phyloP scores from a whole-genome alignment of 371 early-diverging fungal genomes.

The Lichtheimia ornata region DNA sequence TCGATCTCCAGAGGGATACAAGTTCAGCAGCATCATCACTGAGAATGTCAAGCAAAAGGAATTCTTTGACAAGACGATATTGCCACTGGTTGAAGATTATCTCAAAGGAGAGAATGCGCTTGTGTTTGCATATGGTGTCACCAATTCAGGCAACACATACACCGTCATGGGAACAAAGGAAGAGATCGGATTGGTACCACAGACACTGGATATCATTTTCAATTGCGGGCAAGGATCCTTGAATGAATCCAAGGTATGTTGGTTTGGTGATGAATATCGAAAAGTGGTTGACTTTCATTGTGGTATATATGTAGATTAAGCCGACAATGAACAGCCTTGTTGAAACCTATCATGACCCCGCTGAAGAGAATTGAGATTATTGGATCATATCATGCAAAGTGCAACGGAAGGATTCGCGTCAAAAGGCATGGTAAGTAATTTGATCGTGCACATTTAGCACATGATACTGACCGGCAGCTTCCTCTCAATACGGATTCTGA shows the following conservation, averaged over 20 bases:
- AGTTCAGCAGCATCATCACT: conserved; percentile 66
- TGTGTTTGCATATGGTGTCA: conserved; percentile 77
- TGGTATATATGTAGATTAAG: conserved; percentile 24
- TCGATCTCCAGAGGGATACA: conserved; percentile 56
- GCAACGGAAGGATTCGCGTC: no score
- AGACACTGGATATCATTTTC: conserved; percentile 63
- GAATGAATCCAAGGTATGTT: conserved; percentile 35
- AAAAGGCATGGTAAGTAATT: no score
- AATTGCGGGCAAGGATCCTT: conserved; percentile 36
- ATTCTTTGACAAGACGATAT: conserved; percentile 61
- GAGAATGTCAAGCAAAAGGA: conserved; percentile 50
- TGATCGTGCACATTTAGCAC: no score
- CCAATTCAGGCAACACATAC: conserved; percentile 85
- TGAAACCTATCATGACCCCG: conserved; percentile 27
- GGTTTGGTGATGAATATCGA: neutral
- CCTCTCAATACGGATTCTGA: conserved; percentile 58
- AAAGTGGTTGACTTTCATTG: neutral
- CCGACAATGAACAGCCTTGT: conserved; percentile 52
- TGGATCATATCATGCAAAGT: conserved; percentile 14
- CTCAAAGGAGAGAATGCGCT: conserved; percentile 65
- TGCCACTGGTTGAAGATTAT: conserved; percentile 54
- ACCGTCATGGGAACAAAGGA: conserved; percentile 61
- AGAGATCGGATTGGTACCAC: conserved; percentile 63
- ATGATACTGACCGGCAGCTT: conserved; percentile 30
- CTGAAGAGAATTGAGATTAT: conserved; percentile 35